These are phyloP conservation scores for Aspergillus niger DNA, from an alignment of 2,329 filamentous ascomycete genomes.

Conservation along the genomic window DNA sequence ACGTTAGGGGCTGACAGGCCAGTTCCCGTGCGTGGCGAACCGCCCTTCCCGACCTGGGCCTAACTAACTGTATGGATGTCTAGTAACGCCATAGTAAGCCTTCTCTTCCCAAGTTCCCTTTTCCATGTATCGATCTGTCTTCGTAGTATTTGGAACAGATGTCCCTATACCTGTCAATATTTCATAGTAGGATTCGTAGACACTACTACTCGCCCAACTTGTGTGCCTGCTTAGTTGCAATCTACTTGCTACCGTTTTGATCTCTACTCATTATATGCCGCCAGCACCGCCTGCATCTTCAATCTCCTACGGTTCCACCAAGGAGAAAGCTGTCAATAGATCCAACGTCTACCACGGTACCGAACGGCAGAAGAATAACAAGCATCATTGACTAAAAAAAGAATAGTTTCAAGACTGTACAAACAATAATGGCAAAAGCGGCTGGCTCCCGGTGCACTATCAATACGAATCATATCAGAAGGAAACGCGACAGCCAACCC, in stretches of 20 bases:
- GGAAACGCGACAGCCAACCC: background rate
- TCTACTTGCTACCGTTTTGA: too few species aligned
- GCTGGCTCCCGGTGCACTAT: background rate
- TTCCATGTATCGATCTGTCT: background rate
- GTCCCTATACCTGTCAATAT: too few species aligned
- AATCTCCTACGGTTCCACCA: background rate
- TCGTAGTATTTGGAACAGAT: too few species aligned
- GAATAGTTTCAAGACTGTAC: background rate
- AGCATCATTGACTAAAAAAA: background rate
- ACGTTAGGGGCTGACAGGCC: slow-evolving; percentile 1
- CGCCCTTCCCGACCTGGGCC: background rate
- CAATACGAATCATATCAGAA: background rate
- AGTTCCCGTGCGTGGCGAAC: slow-evolving; percentile 1
- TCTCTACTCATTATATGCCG: too few species aligned
- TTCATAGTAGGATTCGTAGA: too few species aligned
- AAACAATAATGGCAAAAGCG: background rate
- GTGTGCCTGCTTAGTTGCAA: too few species aligned
- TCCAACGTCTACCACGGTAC: background rate
- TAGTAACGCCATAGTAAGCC: background rate
- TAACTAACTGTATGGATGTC: background rate
- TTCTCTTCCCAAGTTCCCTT: background rate
- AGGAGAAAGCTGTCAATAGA: background rate
- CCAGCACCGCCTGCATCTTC: too few species aligned
- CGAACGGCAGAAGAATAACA: background rate
- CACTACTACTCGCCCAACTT: too few species aligned